Evolutionary conservation across 2,329 filamentous ascomycete species (phyloP).

Genomic region (Ophiocordyceps unilateralis): DNA sequence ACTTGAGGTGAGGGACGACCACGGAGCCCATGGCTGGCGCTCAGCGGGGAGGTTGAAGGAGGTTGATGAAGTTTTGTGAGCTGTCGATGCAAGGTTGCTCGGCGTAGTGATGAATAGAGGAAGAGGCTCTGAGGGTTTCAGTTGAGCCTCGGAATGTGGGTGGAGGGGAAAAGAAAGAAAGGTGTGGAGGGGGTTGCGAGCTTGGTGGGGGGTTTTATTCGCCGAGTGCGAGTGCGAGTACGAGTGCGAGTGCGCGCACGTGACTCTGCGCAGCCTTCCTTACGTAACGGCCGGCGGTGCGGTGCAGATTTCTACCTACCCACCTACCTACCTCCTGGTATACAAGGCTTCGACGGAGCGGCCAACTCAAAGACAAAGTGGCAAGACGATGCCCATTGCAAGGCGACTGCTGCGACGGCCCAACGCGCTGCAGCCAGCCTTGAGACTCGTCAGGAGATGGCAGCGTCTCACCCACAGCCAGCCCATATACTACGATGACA

Average conservation of each 20-base stretch:
- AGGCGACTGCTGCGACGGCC: not conserved
- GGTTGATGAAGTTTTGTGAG: not conserved
- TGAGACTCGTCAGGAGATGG: not conserved
- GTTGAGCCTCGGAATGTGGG: not conserved
- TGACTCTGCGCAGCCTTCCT: not conserved
- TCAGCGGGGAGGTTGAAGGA: not conserved
- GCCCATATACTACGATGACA: not conserved
- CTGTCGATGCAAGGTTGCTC: not conserved
- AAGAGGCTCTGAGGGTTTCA: too few species aligned
- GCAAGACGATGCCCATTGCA: not conserved
- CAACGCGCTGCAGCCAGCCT: not conserved
- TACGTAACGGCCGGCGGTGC: too few species aligned
- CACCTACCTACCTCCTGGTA: too few species aligned
- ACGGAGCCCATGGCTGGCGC: conserved; percentile 51
- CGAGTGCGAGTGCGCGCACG: too few species aligned
- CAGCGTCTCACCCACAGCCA: not conserved
- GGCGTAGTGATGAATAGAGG: too few species aligned
- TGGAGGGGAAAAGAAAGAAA: not conserved
- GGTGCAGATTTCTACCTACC: not conserved
- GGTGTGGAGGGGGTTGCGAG: not conserved
- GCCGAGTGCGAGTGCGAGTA: too few species aligned
- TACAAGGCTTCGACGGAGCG: not conserved
- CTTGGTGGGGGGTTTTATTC: not conserved
- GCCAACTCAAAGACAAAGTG: not conserved
- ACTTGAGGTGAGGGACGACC: conserved; percentile 76